Conservation (phyloP, 129 eudicot genomes). For the Kitagawia praeruptora region DNA sequence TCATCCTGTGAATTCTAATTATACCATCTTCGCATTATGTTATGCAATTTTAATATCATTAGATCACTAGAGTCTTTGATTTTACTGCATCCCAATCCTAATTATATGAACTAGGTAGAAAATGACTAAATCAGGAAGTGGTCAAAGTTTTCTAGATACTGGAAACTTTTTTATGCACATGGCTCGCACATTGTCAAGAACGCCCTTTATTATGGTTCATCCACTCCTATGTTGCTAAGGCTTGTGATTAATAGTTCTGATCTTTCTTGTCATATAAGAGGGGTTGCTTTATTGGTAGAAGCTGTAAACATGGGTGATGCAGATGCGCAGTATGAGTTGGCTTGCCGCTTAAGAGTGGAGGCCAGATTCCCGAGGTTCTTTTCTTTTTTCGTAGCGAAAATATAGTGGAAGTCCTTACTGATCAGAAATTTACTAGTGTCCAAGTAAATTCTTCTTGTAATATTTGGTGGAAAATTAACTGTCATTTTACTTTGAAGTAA, state of each 20-base stretch:
- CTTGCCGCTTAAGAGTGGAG: slow-evolving; percentile 69
- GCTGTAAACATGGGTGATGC: slow-evolving; percentile 92
- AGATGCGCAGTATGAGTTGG: slow-evolving; percentile 78
- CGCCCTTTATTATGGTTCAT: not conserved
- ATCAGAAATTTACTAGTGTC: not conserved
- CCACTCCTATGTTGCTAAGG: not conserved
- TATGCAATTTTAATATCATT: not conserved
- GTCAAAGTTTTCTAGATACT: not conserved
- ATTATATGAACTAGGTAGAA: not conserved
- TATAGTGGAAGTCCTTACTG: not conserved
- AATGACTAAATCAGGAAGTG: not conserved
- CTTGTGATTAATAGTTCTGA: not conserved
- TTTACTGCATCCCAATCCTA: not conserved
- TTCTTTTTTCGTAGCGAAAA: not conserved
- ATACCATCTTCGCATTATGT: not conserved
- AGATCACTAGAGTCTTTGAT: not conserved
- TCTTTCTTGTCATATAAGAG: slow-evolving; percentile 33
- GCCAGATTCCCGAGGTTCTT: slow-evolving; percentile 20
- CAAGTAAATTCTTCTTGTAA: not conserved
- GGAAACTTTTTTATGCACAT: not conserved
- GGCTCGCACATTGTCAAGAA: not conserved
- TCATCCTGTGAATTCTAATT: not conserved
- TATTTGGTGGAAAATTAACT: not conserved
- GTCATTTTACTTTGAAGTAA: not conserved
- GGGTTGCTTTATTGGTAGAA: slow-evolving; percentile 84